These are phyloP conservation scores for Xylariaceae sp. DNA, from an alignment of 2,329 filamentous ascomycete species.

Conservation along the genomic window DNA sequence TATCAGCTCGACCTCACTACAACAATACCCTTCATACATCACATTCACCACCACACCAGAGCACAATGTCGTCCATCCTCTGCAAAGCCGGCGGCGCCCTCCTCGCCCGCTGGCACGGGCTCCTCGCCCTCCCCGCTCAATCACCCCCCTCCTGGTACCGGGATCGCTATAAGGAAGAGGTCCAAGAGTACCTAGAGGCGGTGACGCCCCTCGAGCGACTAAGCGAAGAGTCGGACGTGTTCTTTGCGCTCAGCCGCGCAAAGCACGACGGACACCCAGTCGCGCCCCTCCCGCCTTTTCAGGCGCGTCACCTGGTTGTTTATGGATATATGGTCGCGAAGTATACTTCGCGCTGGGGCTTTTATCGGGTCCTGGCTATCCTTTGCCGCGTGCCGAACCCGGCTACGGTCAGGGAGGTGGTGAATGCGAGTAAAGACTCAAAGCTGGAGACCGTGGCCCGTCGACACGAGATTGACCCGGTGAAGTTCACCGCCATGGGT, in stretches of 20 bases:
- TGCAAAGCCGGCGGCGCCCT: neutral
- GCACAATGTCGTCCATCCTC: neutral
- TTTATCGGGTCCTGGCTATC: conserved; percentile 35
- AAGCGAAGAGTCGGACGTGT: neutral
- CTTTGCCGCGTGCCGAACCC: conserved; percentile 28
- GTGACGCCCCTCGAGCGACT: conserved; percentile 14
- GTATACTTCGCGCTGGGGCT: conserved; percentile 38
- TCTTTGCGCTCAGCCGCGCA: conserved; percentile 6
- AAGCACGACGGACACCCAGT: conserved; percentile 26
- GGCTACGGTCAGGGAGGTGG: conserved; percentile 36
- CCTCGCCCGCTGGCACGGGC: conserved; percentile 16
- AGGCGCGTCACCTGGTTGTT: conserved; percentile 23
- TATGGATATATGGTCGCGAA: conserved; percentile 42
- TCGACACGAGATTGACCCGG: conserved; percentile 35
- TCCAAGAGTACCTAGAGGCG: conserved; percentile 34
- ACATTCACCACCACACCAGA: neutral
- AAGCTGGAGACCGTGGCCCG: conserved; percentile 35
- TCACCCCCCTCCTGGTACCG: conserved; percentile 36
- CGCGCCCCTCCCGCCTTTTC: conserved; percentile 27
- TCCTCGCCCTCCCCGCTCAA: conserved; percentile 31
- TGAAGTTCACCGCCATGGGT: conserved; percentile 30
- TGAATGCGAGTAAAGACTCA: conserved; percentile 39
- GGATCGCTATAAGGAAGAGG: conserved; percentile 37
- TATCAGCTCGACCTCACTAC: neutral
- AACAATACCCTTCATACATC: neutral